Conservation (phyloP, 192 early-diverging fungal species). For the Podila minutissima region DNA sequence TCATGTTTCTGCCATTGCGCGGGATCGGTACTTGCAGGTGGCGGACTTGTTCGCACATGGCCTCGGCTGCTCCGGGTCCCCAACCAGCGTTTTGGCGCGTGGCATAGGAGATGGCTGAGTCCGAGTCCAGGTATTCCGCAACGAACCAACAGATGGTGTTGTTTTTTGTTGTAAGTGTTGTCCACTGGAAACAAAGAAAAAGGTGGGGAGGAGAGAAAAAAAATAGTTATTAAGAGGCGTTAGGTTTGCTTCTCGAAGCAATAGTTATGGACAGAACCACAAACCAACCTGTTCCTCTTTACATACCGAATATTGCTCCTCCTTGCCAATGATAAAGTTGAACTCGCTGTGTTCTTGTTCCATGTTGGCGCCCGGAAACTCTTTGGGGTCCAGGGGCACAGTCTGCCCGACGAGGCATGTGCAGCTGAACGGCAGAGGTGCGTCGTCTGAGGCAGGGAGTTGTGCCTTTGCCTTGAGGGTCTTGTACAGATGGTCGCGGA, state of each 20-base stretch:
- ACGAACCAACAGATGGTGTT: background rate
- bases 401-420: conserved; percentile 9
- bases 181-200: background rate
- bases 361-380: background rate
- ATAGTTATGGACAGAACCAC: background rate
- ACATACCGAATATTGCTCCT: conserved; percentile 7
- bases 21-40: background rate
- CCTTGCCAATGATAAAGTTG: background rate
- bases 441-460: background rate
- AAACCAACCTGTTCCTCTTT: background rate
- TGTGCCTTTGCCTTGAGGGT: background rate
- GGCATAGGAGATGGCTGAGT: background rate
- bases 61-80: conserved; percentile 1
- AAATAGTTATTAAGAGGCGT: background rate
- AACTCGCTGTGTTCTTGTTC: background rate
- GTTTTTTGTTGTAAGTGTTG: background rate
- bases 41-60: background rate
- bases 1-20: background rate
- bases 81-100: background rate
- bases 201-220: background rate
- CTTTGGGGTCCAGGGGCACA: background rate
- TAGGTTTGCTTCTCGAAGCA: background rate
- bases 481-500: conserved; percentile 7
- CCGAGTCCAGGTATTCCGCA: background rate
- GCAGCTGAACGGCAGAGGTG: background rate